A percentile compares a stretch with the other conserved stretches of the same genome.
Conservation (phyloP, 169 alveolate species). For the Plasmodium cynomolgi region DNA sequence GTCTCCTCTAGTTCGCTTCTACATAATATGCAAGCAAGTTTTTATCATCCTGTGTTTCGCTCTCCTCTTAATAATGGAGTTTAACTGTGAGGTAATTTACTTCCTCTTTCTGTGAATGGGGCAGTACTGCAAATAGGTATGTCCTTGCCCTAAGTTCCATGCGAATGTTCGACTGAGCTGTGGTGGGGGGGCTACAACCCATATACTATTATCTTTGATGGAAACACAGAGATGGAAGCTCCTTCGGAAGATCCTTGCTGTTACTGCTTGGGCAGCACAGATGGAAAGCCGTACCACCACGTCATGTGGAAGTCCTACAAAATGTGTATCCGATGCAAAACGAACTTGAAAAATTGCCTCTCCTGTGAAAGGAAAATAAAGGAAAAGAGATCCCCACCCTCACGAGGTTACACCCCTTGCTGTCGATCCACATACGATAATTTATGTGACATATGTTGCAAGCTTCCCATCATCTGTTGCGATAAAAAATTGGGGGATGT, state of each 20-base stretch:
- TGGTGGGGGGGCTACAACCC: neutral
- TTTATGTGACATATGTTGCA: slow-evolving; percentile 25
- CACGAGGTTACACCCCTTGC: neutral
- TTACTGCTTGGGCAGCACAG: neutral
- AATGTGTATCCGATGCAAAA: slow-evolving; percentile 15
- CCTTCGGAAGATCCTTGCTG: neutral
- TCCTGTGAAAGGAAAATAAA: slow-evolving; percentile 50
- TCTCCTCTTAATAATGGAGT: neutral
- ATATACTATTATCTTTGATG: neutral
- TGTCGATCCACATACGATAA: neutral
- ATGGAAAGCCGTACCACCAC: neutral
- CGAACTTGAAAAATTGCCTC: slow-evolving; percentile 18
- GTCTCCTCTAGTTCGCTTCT: neutral
- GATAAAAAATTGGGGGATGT: neutral
- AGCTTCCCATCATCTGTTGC: slow-evolving; percentile 13
- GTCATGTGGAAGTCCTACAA: slow-evolving; percentile 30
- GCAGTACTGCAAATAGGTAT: neutral
- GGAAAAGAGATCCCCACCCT: neutral
- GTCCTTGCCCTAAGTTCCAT: neutral
- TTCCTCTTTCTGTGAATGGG: neutral
- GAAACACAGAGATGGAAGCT: neutral
- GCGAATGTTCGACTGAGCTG: neutral
- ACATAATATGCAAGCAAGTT: neutral
- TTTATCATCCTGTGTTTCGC: neutral
- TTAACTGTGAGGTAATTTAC: slow-evolving; percentile 1